Conservation (phyloP, 2,329 filamentous ascomycete genomes). For the Macrophomina pseudophaseolina region DNA sequence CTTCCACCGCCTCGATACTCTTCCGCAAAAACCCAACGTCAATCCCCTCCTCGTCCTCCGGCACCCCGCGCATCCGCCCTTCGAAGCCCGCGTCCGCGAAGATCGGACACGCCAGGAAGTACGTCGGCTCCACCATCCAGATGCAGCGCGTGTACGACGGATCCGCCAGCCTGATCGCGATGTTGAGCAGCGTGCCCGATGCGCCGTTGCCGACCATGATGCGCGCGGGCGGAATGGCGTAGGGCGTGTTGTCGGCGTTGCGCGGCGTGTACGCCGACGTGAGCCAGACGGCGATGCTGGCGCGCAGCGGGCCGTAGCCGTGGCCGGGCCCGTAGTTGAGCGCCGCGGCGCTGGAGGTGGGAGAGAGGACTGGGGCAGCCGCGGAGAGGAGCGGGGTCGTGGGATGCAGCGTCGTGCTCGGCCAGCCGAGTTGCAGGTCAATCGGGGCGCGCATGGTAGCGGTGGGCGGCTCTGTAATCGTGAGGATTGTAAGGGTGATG, state of each 20-base stretch:
- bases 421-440: conserved; percentile 73
- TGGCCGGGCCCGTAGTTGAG: conserved; percentile 80
- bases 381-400: conserved; percentile 65
- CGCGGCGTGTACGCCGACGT: conserved; percentile 60
- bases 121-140: conserved; percentile 82
- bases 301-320: conserved; percentile 71
- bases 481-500: not conserved
- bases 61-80: conserved; percentile 69
- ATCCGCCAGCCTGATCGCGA: conserved; percentile 75
- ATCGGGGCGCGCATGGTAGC: conserved; percentile 48
- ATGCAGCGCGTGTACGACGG: conserved; percentile 73
- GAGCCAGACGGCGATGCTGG: conserved; percentile 73
- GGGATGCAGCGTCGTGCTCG: conserved; percentile 68
- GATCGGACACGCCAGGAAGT: conserved; percentile 79
- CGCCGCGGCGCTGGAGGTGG: conserved; percentile 62
- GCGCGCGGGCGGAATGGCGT: conserved; percentile 57
- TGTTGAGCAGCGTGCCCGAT: conserved; percentile 78
- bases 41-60: conserved; percentile 78
- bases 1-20: conserved; percentile 58
- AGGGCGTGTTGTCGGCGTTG: conserved; percentile 38
- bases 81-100: conserved; percentile 75
- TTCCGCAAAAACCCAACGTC: conserved; percentile 66
- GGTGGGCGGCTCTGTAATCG: not conserved
- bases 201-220: conserved; percentile 88
- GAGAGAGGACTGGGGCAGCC: conserved; percentile 64